These are phyloP conservation scores for Testicularia cyperi DNA, from an alignment of 1,284 basidiomycete genomes.

Conservation along the genomic window DNA sequence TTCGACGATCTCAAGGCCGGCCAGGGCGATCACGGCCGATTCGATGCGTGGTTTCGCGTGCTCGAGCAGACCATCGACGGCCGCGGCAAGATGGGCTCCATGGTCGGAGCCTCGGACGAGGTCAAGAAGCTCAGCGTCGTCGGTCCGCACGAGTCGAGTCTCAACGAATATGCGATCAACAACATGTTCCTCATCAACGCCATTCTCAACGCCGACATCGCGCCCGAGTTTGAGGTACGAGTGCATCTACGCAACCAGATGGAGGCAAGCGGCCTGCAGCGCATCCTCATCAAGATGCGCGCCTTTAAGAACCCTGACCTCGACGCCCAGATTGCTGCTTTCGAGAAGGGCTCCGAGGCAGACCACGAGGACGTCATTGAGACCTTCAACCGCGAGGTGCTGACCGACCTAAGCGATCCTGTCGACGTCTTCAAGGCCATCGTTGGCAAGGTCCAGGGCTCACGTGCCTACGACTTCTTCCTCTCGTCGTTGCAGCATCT, in stretches of 20 bases:
- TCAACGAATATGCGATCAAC: constrained; percentile 63
- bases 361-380: constrained; percentile 79
- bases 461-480: constrained; percentile 81
- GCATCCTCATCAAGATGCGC: constrained; percentile 73
- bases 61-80: constrained; percentile 77
- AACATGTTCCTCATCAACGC: constrained; percentile 53
- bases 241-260: constrained; percentile 83
- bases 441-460: constrained; percentile 71
- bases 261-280: constrained; percentile 78
- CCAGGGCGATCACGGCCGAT: constrained; percentile 63
- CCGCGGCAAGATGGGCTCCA: constrained; percentile 88
- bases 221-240: constrained; percentile 69
- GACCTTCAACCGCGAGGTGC: constrained; percentile 73
- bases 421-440: constrained; percentile 86
- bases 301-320: constrained; percentile 69
- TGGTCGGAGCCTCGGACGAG: constrained; percentile 90
- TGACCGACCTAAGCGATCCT: constrained; percentile 77
- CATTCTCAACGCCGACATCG: constrained; percentile 53
- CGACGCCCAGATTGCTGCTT: constrained; percentile 71
- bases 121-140: constrained; percentile 65
- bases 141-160: constrained; percentile 76
- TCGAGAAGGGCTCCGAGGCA: constrained; percentile 72
- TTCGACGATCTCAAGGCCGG: constrained; percentile 60
- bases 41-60: constrained; percentile 86
- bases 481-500: constrained; percentile 89